A percentile compares a stretch with the other conserved stretches of the same genome.
phyloP scores from a whole-genome alignment of 2,329 filamentous ascomycete species.

The Epichloe scottii region DNA sequence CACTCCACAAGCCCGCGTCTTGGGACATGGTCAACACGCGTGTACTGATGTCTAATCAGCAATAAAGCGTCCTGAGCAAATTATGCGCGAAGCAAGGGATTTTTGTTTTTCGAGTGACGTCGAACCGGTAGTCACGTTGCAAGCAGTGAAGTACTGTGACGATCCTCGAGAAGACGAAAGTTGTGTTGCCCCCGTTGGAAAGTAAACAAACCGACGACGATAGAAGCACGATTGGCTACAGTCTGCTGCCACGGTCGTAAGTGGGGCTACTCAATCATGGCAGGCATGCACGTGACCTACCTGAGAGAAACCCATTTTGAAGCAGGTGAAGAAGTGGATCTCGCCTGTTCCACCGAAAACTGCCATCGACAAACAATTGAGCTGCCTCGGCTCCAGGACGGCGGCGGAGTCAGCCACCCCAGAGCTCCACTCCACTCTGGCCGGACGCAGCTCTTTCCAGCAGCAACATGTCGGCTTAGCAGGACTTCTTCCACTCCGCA shows the following conservation, averaged over 20 bases:
- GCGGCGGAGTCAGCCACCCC: conserved; percentile 4
- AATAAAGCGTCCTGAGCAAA: background rate
- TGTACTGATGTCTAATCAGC: background rate
- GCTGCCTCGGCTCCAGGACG: conserved; percentile 19
- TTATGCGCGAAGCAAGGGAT: background rate
- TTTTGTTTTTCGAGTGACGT: background rate
- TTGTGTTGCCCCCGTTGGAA: conserved; percentile 28
- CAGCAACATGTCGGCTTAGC: conserved; percentile 13
- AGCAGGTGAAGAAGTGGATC: background rate
- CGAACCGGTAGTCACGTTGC: conserved; percentile 1
- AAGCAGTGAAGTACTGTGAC: background rate
- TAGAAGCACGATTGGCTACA: conserved; percentile 15
- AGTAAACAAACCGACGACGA: conserved; percentile 28
- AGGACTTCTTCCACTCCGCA: conserved; percentile 11
- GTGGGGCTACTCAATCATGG: background rate
- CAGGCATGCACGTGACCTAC: conserved; percentile 12
- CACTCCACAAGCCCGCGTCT: conserved; percentile 78
- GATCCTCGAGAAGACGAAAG: conserved; percentile 3
- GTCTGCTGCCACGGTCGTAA: background rate
- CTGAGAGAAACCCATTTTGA: background rate
- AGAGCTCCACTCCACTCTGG: conserved; percentile 8
- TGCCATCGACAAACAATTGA: background rate
- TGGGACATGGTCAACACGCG: conserved; percentile 55
- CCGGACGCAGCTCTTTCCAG: conserved; percentile 10
- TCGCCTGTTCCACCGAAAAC: background rate